A percentile compares a stretch with the other conserved stretches of the same genome.
These are phyloP conservation scores for Carex kokanica DNA, from an alignment of 176 grass and related monocot species.

Conservation along the genomic window DNA sequence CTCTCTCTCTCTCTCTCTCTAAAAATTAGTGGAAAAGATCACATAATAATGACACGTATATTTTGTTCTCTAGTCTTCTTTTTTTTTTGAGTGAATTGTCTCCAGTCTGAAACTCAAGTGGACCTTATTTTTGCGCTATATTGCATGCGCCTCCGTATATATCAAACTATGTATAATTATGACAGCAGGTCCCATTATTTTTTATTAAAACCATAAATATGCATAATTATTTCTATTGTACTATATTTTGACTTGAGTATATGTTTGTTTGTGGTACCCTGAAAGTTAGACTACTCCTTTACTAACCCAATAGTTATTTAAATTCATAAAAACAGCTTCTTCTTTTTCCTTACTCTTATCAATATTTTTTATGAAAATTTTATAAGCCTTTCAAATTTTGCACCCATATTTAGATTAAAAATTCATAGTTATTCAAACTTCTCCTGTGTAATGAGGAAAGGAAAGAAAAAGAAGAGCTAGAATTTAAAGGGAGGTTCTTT, in stretches of 20 bases:
- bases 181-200: neutral
- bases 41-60: slow-evolving; percentile 27
- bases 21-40: slow-evolving; percentile 22
- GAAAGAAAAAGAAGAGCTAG: neutral
- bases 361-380: no score
- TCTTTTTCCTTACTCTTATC: neutral
- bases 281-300: neutral
- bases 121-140: slow-evolving; percentile 11
- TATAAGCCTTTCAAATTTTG: neutral
- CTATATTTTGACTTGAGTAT: slow-evolving; percentile 3
- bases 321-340: neutral
- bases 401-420: neutral
- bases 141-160: slow-evolving; percentile 2
- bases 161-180: slow-evolving; percentile 19
- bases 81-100: no score
- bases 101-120: slow-evolving; percentile 2
- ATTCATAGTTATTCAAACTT: neutral
- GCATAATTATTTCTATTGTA: slow-evolving; percentile 12
- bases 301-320: neutral
- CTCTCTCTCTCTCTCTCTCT: slow-evolving; percentile 14
- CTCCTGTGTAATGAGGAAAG: neutral
- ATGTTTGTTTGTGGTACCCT: neutral
- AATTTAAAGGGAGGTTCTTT: neutral
- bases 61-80: slow-evolving; percentile 24
- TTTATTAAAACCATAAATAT: neutral